Conservation (phyloP, 768 basidiomycete species). For the Tulasnella sp. region DNA sequence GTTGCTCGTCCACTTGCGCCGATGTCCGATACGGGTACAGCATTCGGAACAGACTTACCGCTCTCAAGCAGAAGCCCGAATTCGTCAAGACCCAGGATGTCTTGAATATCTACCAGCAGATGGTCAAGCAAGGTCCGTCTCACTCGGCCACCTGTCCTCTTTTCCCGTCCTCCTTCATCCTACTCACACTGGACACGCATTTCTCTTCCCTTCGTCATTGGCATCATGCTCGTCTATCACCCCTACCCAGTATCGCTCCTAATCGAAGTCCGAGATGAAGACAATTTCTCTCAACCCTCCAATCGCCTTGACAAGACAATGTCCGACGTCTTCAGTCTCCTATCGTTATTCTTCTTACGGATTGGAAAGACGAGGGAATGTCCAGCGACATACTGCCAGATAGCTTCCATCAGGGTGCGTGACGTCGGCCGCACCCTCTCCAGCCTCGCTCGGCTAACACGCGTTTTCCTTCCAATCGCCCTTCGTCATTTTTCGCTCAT, state of each 20-base stretch:
- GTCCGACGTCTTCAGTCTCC: constrained; percentile 87
- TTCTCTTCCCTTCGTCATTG: not conserved
- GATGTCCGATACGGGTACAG: constrained; percentile 29
- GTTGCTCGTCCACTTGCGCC: not conserved
- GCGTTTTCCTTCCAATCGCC: not conserved
- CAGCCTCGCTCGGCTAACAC: not conserved
- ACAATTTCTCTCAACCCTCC: constrained; percentile 44
- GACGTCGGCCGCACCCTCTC: not conserved
- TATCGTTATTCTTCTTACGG: constrained; percentile 95
- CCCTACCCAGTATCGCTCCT: constrained; percentile 62
- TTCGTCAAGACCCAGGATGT: constrained; percentile 93
- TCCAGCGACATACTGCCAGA: constrained; percentile 91
- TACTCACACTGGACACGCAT: not conserved
- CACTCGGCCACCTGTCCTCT: not conserved
- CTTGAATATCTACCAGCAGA: constrained; percentile 79
- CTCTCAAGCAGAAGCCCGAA: constrained; percentile 83
- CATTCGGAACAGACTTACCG: constrained; percentile 90
- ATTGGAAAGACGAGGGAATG: constrained; percentile 93
- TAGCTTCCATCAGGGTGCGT: constrained; percentile 92
- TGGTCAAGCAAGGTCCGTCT: constrained; percentile 82
- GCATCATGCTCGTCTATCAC: constrained; percentile 4
- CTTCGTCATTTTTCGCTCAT: not conserved
- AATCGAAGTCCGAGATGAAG: constrained; percentile 80
- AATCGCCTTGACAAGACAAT: constrained; percentile 93
- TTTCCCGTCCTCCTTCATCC: not conserved